Evolutionary conservation across 768 basidiomycete genomes (phyloP).

Genomic region (Coprinopsis sp.): DNA sequence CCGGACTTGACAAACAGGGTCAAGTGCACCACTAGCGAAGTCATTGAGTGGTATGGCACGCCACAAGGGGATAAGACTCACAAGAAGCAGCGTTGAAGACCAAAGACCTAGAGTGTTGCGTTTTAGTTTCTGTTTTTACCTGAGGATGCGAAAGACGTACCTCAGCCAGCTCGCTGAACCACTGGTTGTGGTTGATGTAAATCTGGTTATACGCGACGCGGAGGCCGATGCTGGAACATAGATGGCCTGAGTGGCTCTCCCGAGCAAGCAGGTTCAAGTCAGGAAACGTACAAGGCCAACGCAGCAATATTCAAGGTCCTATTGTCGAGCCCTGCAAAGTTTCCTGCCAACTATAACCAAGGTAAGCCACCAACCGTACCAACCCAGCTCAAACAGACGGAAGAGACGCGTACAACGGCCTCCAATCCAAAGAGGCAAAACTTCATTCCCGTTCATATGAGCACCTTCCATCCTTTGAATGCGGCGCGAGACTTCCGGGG

Average conservation of each 20-base stretch:
- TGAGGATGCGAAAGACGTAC: neutral
- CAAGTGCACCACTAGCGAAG: neutral
- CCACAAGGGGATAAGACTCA: neutral
- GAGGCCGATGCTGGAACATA: constrained; percentile 1
- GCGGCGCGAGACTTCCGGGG: constrained; percentile 15
- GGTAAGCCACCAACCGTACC: no score
- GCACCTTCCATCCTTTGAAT: constrained; percentile 25
- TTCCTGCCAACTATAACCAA: constrained; percentile 17
- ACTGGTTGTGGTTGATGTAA: constrained; percentile 9
- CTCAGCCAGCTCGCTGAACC: neutral
- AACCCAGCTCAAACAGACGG: no score
- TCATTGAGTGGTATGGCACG: neutral
- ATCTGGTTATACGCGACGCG: constrained; percentile 5
- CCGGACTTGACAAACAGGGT: neutral
- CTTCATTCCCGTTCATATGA: constrained; percentile 24
- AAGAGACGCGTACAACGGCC: constrained; percentile 16
- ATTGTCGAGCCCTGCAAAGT: constrained; percentile 20
- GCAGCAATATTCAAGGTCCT: constrained; percentile 18
- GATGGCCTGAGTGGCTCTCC: neutral
- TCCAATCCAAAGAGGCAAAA: constrained; percentile 23
- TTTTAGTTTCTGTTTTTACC: neutral
- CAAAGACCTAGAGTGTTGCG: neutral
- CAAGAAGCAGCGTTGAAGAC: neutral
- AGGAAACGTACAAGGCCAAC: constrained; percentile 16
- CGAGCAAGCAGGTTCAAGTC: neutral